phyloP scores from a whole-genome alignment of 2,329 filamentous ascomycete species.

The Diplodia corticola region DNA sequence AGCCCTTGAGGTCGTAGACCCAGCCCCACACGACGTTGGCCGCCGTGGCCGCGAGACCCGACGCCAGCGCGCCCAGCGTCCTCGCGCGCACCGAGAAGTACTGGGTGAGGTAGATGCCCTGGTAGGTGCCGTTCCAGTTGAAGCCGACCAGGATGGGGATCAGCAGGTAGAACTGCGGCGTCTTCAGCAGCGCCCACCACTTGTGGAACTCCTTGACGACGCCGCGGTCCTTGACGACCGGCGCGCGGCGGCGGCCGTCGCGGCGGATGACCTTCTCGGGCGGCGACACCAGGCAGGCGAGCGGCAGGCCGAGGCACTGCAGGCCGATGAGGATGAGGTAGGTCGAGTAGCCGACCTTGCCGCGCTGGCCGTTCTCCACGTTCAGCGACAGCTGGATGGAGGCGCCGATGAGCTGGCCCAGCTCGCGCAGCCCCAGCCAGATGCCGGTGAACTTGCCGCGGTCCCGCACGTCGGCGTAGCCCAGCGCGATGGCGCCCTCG shows the following conservation, averaged over 20 bases:
- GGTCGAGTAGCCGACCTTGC: constrained; percentile 50
- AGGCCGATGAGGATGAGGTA: constrained; percentile 44
- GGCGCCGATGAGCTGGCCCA: constrained; percentile 55
- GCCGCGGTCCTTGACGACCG: background rate
- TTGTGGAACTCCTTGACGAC: background rate
- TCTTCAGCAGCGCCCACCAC: constrained; percentile 40
- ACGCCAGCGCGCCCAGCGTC: constrained; percentile 48
- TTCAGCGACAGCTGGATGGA: constrained; percentile 56
- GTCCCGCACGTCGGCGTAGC: constrained; percentile 49
- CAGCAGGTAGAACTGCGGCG: constrained; percentile 50
- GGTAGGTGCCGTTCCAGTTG: constrained; percentile 54
- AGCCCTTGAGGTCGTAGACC: constrained; percentile 45
- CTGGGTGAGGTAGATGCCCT: constrained; percentile 54
- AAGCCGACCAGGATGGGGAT: constrained; percentile 54
- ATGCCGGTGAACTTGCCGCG: constrained; percentile 42
- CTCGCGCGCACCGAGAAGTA: constrained; percentile 55
- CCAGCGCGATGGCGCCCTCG: constrained; percentile 45
- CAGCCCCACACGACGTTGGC: constrained; percentile 54
- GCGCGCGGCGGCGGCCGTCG: constrained; percentile 37
- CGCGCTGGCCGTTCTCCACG: constrained; percentile 43
- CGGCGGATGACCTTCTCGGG: constrained; percentile 48
- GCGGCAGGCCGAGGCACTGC: constrained; percentile 49
- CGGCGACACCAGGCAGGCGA: constrained; percentile 48
- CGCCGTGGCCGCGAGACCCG: constrained; percentile 47
- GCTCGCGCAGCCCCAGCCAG: constrained; percentile 55